These are phyloP conservation scores for Spathaspora gorwiae DNA, from an alignment of 805 yeast species.

Conservation along the genomic window DNA sequence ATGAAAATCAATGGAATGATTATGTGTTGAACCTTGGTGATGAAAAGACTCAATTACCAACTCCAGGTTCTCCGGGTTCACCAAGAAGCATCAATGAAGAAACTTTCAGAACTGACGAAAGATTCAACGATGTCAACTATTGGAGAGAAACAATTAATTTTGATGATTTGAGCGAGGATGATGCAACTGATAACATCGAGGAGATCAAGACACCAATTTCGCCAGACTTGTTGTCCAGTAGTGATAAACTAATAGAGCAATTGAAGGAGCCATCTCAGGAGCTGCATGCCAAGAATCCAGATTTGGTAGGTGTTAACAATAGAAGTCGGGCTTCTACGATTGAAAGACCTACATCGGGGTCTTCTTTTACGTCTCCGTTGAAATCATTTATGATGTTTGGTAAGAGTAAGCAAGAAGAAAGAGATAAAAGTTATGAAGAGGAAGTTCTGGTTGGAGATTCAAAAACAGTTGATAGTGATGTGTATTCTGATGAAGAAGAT, in stretches of 20 bases:
- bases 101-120: conserved; percentile 42
- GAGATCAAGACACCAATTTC: conserved; percentile 16
- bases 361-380: conserved; percentile 37
- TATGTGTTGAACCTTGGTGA: conserved; percentile 18
- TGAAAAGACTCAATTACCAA: not conserved
- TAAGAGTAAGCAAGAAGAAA: conserved; percentile 20
- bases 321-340: conserved; percentile 11
- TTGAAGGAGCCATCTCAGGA: not conserved
- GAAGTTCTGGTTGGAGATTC: conserved; percentile 8
- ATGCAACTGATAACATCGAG: conserved; percentile 5
- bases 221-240: conserved; percentile 11
- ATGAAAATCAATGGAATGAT: conserved; percentile 30
- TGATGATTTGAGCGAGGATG: conserved; percentile 46
- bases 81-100: conserved; percentile 33
- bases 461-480: conserved; percentile 10
- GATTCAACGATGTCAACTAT: conserved; percentile 80
- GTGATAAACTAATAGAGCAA: conserved; percentile 1
- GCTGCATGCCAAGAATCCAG: conserved; percentile 5
- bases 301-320: conserved; percentile 3
- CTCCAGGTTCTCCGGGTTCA: conserved; percentile 20
- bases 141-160: conserved; percentile 85
- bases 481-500: conserved; percentile 15
- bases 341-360: conserved; percentile 30
- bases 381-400: conserved; percentile 38
- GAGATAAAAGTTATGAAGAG: conserved; percentile 25